Evolutionary conservation across 2,329 filamentous ascomycete genomes (phyloP).

Genomic region (Aureobasidium sp.): DNA sequence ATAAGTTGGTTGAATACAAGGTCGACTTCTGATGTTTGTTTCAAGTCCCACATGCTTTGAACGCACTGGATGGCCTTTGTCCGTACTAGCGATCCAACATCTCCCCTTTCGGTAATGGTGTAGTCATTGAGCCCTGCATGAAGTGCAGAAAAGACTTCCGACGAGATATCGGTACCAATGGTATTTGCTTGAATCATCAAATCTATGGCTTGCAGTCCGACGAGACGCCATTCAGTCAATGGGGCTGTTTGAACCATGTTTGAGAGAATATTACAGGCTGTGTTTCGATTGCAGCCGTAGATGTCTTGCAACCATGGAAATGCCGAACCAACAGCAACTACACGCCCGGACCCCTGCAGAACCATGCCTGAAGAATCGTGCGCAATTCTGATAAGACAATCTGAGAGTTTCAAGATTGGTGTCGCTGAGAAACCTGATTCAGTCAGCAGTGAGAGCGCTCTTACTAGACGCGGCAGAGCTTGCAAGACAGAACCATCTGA

Average conservation of each 20-base stretch:
- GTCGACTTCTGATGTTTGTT: not conserved
- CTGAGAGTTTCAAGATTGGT: slow-evolving; percentile 15
- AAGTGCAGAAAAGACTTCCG: slow-evolving; percentile 22
- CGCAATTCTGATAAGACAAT: slow-evolving; percentile 29
- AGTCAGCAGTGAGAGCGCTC: slow-evolving; percentile 19
- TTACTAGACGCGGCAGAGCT: slow-evolving; percentile 22
- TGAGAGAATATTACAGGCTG: not conserved
- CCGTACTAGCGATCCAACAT: slow-evolving; percentile 81
- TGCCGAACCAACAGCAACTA: slow-evolving; percentile 37
- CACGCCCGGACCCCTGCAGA: slow-evolving; percentile 35
- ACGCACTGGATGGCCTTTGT: slow-evolving; percentile 68
- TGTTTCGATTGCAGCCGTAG: not conserved
- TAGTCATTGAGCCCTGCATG: slow-evolving; percentile 68
- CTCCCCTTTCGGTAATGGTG: slow-evolving; percentile 79
- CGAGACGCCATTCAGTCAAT: slow-evolving; percentile 40
- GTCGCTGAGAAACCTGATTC: slow-evolving; percentile 1
- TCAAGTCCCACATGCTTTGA: slow-evolving; percentile 36
- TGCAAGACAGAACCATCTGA: slow-evolving; percentile 25
- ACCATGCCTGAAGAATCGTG: slow-evolving; percentile 35
- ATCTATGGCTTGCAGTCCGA: slow-evolving; percentile 35
- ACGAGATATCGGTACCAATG: slow-evolving; percentile 14
- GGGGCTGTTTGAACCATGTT: slow-evolving; percentile 20
- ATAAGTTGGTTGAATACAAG: slow-evolving; percentile 16
- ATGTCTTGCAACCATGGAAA: slow-evolving; percentile 21
- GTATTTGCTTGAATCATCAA: slow-evolving; percentile 18